phyloP scores from a whole-genome alignment of 345 rosid species.

The Citrus mangshanensis region DNA sequence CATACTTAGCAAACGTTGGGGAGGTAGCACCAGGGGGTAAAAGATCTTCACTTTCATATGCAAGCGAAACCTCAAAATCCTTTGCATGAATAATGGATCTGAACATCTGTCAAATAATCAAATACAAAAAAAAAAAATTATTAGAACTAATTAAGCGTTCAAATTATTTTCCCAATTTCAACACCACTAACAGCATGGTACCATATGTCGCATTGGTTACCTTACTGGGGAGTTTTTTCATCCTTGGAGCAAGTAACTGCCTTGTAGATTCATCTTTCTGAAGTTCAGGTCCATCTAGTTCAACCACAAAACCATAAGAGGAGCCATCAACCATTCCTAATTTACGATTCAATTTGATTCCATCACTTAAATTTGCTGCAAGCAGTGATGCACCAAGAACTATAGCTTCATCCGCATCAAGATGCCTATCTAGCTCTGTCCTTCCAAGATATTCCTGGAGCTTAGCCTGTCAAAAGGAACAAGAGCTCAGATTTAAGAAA shows the following conservation, averaged over 20 bases:
- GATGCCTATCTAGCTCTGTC: conserved; percentile 88
- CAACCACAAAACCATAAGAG: conserved; percentile 68
- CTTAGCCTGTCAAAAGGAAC: conserved; percentile 55
- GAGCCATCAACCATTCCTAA: conserved; percentile 97
- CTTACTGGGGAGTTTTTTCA: conserved; percentile 98
- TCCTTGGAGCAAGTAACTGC: conserved; percentile 77
- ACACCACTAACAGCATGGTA: not conserved
- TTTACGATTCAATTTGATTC: conserved; percentile 91
- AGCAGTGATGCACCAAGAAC: conserved; percentile 91
- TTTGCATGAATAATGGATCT: conserved; percentile 71
- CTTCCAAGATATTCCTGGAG: conserved; percentile 92
- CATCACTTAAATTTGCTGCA: conserved; percentile 99
- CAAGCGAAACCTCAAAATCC: conserved; percentile 89
- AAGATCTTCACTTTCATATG: conserved; percentile 70
- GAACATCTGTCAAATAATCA: conserved; percentile 65
- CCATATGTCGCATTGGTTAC: conserved; percentile 33
- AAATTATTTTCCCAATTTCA: not conserved
- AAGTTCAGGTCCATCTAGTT: conserved; percentile 75
- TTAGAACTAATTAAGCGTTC: conserved; percentile 14
- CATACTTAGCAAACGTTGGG: conserved; percentile 74
- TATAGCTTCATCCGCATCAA: conserved; percentile 99
- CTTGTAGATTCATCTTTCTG: conserved; percentile 63
- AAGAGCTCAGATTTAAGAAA: not conserved
- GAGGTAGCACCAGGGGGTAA: conserved; percentile 73
- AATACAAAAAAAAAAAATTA: not conserved